phyloP scores from a whole-genome alignment of 257 asterid species.

The Solanum peruvianum region DNA sequence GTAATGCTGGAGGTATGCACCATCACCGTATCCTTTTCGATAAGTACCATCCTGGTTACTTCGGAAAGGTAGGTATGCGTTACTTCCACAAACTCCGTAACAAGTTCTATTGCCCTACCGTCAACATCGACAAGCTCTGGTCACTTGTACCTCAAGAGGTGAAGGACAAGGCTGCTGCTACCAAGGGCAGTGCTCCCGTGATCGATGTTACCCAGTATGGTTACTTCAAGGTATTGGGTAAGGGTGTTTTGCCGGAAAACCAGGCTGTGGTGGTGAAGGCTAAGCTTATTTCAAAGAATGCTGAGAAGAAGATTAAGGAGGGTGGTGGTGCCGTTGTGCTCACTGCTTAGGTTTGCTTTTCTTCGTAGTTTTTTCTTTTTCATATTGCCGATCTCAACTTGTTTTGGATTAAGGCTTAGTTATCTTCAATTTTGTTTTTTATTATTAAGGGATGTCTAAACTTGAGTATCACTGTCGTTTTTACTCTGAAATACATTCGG shows the following conservation, averaged over 20 bases:
- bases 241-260: slow-evolving; percentile 32
- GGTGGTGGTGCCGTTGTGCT: slow-evolving; percentile 57
- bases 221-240: slow-evolving; percentile 58
- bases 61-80: slow-evolving; percentile 69
- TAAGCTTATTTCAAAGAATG: slow-evolving; percentile 42
- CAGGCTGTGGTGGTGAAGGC: slow-evolving; percentile 50
- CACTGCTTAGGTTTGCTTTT: slow-evolving; percentile 36
- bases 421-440: background rate
- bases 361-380: background rate
- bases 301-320: slow-evolving; percentile 61
- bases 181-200: slow-evolving; percentile 23
- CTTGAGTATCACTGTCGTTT: background rate
- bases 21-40: slow-evolving; percentile 79
- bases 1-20: slow-evolving; percentile 77
- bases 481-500: background rate
- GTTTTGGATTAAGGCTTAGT: background rate
- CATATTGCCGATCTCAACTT: background rate
- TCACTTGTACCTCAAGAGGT: slow-evolving; percentile 47
- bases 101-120: slow-evolving; percentile 55
- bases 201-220: slow-evolving; percentile 55
- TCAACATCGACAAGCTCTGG: slow-evolving; percentile 56
- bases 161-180: slow-evolving; percentile 40
- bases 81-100: slow-evolving; percentile 54
- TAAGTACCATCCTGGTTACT: slow-evolving; percentile 67
- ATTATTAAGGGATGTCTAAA: background rate